phyloP scores from a whole-genome alignment of 1,139 yeast species.

The Chernovozyma aurita region DNA sequence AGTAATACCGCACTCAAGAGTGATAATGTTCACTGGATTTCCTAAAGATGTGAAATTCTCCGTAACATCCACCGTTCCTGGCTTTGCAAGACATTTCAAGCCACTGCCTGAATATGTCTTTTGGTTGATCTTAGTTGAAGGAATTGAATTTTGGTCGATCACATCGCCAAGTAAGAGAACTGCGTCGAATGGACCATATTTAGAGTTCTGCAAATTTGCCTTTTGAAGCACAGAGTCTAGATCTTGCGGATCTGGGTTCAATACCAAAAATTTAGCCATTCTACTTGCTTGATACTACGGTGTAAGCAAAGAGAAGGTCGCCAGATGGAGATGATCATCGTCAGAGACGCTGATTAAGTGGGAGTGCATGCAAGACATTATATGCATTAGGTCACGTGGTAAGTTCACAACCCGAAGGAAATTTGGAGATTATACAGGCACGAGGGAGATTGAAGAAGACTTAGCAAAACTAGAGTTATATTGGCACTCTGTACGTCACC shows the following conservation, averaged over 20 bases:
- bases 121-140: constrained; percentile 16
- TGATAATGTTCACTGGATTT: constrained; percentile 28
- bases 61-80: constrained; percentile 14
- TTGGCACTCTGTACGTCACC: too few species aligned
- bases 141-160: constrained; percentile 17
- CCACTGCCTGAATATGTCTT: constrained; percentile 24
- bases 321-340: too few species aligned
- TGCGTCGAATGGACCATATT: constrained; percentile 64
- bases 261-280: constrained; percentile 37
- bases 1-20: constrained; percentile 40
- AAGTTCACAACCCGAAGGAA: too few species aligned
- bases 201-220: constrained; percentile 45
- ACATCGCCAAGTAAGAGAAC: constrained; percentile 51
- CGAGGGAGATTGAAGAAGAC: too few species aligned
- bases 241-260: constrained; percentile 43
- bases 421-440: too few species aligned
- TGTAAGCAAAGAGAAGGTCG: too few species aligned
- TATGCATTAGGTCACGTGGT: too few species aligned
- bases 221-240: constrained; percentile 42
- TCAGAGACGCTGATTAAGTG: too few species aligned
- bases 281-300: too few species aligned
- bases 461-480: too few species aligned
- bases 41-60: constrained; percentile 19
- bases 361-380: too few species aligned
- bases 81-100: not conserved